Conservation (phyloP, 805 yeast genomes). For the Cyberlindnera galapagoensis region DNA sequence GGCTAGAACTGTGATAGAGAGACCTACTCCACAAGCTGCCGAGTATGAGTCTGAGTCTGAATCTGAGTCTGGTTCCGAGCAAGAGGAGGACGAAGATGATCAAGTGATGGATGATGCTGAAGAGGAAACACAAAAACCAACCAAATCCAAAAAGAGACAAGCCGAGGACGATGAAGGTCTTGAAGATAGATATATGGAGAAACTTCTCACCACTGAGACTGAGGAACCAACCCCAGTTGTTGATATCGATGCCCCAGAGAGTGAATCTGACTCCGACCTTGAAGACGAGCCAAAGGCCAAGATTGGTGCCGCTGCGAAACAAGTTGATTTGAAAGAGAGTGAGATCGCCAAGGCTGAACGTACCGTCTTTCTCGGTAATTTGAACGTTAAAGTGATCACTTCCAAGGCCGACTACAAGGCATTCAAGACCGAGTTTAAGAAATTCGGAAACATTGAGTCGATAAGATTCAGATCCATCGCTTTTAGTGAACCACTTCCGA, state of each 20-base stretch:
- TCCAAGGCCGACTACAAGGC: conserved; percentile 53
- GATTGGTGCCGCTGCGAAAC: conserved; percentile 24
- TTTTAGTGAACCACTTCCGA: conserved; percentile 78
- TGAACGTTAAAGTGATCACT: conserved; percentile 58
- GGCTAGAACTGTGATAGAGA: conserved; percentile 28
- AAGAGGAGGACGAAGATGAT: conserved; percentile 14
- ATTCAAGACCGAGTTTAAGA: conserved; percentile 56
- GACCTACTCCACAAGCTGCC: conserved; percentile 10
- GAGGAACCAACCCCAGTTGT: conserved; percentile 20
- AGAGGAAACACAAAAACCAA: conserved; percentile 19
- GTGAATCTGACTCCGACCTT: conserved; percentile 23
- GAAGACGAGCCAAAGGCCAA: conserved; percentile 21
- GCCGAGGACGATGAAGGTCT: conserved; percentile 34
- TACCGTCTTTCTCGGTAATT: conserved; percentile 85
- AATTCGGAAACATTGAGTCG: conserved; percentile 46
- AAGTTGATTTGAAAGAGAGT: conserved; percentile 54
- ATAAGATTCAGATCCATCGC: conserved; percentile 90
- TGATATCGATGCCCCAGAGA: conserved; percentile 14
- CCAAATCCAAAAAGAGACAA: conserved; percentile 13
- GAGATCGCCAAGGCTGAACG: conserved; percentile 79
- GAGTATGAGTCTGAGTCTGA: conserved; percentile 18
- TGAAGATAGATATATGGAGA: conserved; percentile 48
- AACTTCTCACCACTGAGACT: conserved; percentile 34
- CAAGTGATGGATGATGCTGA: conserved; percentile 18
- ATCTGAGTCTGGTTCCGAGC: conserved; percentile 19